Conservation (phyloP, 495 filamentous ascomycete genomes). For the Hyaloscypha variabilis region DNA sequence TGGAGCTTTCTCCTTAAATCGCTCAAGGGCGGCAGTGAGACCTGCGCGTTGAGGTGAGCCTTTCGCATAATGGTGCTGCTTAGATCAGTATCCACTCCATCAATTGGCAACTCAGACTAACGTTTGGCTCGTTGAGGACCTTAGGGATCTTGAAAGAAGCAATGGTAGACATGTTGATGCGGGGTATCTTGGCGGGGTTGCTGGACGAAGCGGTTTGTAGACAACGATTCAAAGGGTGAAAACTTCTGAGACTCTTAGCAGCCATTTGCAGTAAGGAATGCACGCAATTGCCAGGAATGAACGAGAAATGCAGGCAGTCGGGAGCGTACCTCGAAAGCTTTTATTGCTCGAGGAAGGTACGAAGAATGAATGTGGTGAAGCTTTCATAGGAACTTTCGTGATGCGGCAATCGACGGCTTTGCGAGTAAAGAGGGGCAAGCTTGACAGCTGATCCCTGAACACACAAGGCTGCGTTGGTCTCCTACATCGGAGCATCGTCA, state of each 20-base stretch:
- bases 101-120: constrained; percentile 46
- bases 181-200: constrained; percentile 18
- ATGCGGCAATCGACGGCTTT: background rate
- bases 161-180: constrained; percentile 29
- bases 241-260: constrained; percentile 27
- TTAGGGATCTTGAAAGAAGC: constrained; percentile 80
- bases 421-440: background rate
- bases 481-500: background rate
- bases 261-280: constrained; percentile 23
- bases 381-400: background rate
- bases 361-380: background rate
- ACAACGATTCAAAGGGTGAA: constrained; percentile 25
- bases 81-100: constrained; percentile 12
- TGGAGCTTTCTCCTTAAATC: constrained; percentile 59
- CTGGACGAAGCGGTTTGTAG: constrained; percentile 3
- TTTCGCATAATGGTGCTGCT: constrained; percentile 83
- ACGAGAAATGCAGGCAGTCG: background rate
- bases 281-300: background rate
- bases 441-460: background rate
- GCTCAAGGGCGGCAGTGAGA: constrained; percentile 69
- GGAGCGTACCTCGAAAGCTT: constrained; percentile 19
- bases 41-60: constrained; percentile 75
- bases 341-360: background rate
- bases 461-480: background rate
- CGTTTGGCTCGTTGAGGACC: constrained; percentile 91